phyloP scores from a whole-genome alignment of 2,329 filamentous ascomycete species.

The Teratosphaeria pseudoeucalypti region DNA sequence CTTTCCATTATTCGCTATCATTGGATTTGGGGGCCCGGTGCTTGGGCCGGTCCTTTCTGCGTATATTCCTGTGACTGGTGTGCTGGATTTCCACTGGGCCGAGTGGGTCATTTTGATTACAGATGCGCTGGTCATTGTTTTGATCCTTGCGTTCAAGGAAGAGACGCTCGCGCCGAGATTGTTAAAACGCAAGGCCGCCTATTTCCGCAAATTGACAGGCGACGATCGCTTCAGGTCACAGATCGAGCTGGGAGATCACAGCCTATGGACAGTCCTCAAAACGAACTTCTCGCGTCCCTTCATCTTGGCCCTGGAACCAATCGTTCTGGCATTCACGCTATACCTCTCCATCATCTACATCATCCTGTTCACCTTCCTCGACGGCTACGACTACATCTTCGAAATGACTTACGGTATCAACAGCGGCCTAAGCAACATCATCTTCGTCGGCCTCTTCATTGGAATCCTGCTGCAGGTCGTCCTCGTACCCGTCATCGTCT shows the following conservation, averaged over 20 bases:
- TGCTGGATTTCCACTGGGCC: slow-evolving; percentile 16
- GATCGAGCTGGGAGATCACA: slow-evolving; percentile 34
- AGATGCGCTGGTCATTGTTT: slow-evolving; percentile 16
- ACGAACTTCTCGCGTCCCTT: slow-evolving; percentile 34
- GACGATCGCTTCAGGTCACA: slow-evolving; percentile 39
- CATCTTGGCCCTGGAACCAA: slow-evolving; percentile 34
- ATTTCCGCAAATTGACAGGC: slow-evolving; percentile 20
- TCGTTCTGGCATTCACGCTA: slow-evolving; percentile 37
- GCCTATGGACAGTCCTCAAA: slow-evolving; percentile 28
- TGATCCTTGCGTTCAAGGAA: slow-evolving; percentile 35
- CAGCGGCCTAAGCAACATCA: slow-evolving; percentile 35
- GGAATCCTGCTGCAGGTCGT: slow-evolving; percentile 34
- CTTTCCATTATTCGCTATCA: slow-evolving; percentile 42
- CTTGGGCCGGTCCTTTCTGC: slow-evolving; percentile 33
- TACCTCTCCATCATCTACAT: slow-evolving; percentile 39
- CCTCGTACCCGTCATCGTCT: slow-evolving; percentile 29
- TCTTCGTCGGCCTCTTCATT: slow-evolving; percentile 39
- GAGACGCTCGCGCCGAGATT: slow-evolving; percentile 40
- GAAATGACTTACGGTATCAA: slow-evolving; percentile 38
- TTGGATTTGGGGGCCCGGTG: slow-evolving; percentile 30
- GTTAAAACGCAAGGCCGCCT: slow-evolving; percentile 27
- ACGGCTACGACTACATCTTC: slow-evolving; percentile 45
- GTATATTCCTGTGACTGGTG: slow-evolving; percentile 31
- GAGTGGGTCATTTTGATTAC: slow-evolving; percentile 31
- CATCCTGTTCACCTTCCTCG: slow-evolving; percentile 38